These are phyloP conservation scores for Periconia sp. DNA, from an alignment of 2,329 filamentous ascomycete species.

Conservation along the genomic window DNA sequence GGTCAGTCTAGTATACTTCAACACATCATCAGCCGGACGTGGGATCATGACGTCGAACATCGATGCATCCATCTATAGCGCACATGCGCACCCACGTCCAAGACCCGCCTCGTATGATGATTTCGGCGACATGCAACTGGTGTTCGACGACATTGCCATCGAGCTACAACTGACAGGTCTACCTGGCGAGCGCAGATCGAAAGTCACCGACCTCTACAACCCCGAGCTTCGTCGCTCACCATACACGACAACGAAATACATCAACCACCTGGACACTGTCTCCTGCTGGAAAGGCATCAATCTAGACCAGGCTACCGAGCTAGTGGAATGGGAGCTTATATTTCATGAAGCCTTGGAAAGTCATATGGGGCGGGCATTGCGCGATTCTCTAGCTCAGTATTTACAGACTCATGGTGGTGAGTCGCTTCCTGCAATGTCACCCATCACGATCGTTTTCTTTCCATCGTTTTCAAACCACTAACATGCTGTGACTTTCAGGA, in stretches of 20 bases:
- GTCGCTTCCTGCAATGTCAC: too few relatives aligned
- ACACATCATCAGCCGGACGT: slow-evolving; percentile 1
- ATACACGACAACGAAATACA: slow-evolving; percentile 1
- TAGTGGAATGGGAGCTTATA: slow-evolving; percentile 38
- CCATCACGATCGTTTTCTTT: too few relatives aligned
- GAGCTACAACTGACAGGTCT: slow-evolving; percentile 25
- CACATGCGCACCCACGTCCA: too few relatives aligned
- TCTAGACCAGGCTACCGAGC: slow-evolving; percentile 32
- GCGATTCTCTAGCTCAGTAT: too few relatives aligned
- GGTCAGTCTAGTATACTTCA: slow-evolving; percentile 2
- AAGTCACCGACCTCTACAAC: slow-evolving; percentile 21
- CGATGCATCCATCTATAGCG: too few relatives aligned
- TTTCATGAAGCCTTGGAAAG: slow-evolving; percentile 28
- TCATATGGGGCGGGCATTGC: slow-evolving; percentile 23
- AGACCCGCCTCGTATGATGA: too few relatives aligned
- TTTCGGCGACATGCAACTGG: slow-evolving; percentile 4
- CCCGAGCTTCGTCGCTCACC: slow-evolving; percentile 32
- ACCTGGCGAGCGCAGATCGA: slow-evolving; percentile 9
- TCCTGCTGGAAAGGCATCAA: slow-evolving; percentile 45
- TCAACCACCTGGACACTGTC: slow-evolving; percentile 41
- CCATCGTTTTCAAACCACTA: too few relatives aligned
- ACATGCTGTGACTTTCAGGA: too few relatives aligned
- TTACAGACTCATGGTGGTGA: too few relatives aligned
- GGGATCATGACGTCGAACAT: slow-evolving; percentile 4
- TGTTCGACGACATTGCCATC: slow-evolving; percentile 14